Evolutionary conservation across 2,329 filamentous ascomycete genomes (phyloP).

Genomic region (Pseudopyrenochaeta lycopersici): DNA sequence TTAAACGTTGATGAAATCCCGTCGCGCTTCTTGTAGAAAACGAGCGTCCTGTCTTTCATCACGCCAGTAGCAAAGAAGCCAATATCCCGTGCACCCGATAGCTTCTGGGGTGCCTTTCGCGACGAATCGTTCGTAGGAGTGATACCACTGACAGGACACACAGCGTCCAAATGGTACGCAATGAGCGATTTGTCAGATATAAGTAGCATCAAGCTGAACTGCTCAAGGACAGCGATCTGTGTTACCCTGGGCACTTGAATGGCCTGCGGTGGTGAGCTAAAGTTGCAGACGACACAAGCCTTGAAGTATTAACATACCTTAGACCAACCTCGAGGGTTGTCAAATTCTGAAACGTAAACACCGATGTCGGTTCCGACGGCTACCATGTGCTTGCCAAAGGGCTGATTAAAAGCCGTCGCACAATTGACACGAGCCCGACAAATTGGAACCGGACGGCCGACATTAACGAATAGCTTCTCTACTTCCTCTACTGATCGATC

Average conservation of each 20-base stretch:
- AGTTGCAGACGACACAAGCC: background rate
- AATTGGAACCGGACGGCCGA: slow-evolving; percentile 77
- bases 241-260: slow-evolving; percentile 82
- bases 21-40: slow-evolving; percentile 98
- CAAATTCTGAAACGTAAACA: slow-evolving; percentile 87
- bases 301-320: slow-evolving; percentile 67
- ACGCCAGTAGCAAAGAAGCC: slow-evolving; percentile 95
- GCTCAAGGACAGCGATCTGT: slow-evolving; percentile 92
- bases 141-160: slow-evolving; percentile 66
- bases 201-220: slow-evolving; percentile 91
- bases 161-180: slow-evolving; percentile 90
- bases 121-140: slow-evolving; percentile 75
- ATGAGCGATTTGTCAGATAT: slow-evolving; percentile 92
- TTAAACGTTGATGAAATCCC: slow-evolving; percentile 93
- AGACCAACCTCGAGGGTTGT: slow-evolving; percentile 89
- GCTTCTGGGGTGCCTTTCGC: slow-evolving; percentile 87
- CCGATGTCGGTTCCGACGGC: slow-evolving; percentile 96
- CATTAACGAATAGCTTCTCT: slow-evolving; percentile 73
- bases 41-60: slow-evolving; percentile 94
- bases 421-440: slow-evolving; percentile 91
- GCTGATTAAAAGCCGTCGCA: slow-evolving; percentile 84
- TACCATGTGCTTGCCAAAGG: slow-evolving; percentile 84
- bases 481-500: slow-evolving; percentile 91
- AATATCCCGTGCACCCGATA: slow-evolving; percentile 87
- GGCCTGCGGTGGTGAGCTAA: slow-evolving; percentile 64